Percentiles rank a stretch among this genome's conserved stretches.
These are phyloP conservation scores for Fusarium bactridioides DNA, from an alignment of 2,329 filamentous ascomycete genomes.

Conservation along the genomic window DNA sequence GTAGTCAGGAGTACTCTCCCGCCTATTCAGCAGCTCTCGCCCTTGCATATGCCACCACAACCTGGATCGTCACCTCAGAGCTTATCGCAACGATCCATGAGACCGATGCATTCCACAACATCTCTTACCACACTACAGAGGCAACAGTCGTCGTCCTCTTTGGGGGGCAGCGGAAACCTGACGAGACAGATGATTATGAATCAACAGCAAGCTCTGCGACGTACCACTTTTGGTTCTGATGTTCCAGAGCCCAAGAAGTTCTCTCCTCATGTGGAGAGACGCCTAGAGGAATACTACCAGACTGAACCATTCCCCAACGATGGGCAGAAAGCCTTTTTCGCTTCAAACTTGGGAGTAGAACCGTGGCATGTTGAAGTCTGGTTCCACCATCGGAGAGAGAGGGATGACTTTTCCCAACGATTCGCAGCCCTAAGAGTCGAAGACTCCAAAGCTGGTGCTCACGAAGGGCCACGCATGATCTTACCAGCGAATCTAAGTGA, in stretches of 20 bases:
- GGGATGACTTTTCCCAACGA: conserved; percentile 55
- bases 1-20: conserved; percentile 12
- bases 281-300: conserved; percentile 63
- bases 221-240: conserved; percentile 50
- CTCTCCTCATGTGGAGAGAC: conserved; percentile 57
- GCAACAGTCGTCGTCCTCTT: conserved; percentile 32
- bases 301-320: conserved; percentile 57
- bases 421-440: conserved; percentile 55
- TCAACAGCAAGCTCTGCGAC: conserved; percentile 52
- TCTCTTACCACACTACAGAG: conserved; percentile 37
- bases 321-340: conserved; percentile 60
- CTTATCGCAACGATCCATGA: conserved; percentile 23
- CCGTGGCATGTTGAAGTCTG: conserved; percentile 61
- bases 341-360: conserved; percentile 63
- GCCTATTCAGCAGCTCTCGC: conserved; percentile 33
- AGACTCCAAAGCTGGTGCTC: conserved; percentile 44
- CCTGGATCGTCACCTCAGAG: conserved; percentile 36
- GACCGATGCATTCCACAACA: conserved; percentile 34
- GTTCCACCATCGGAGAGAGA: conserved; percentile 63
- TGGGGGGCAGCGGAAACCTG: conserved; percentile 40
- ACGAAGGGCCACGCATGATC: conserved; percentile 55
- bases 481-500: conserved; percentile 59
- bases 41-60: conserved; percentile 22
- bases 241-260: conserved; percentile 56
- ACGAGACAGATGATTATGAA: conserved; percentile 55